phyloP scores from a whole-genome alignment of 257 asterid genomes.

The Capsicum rhomboideum region DNA sequence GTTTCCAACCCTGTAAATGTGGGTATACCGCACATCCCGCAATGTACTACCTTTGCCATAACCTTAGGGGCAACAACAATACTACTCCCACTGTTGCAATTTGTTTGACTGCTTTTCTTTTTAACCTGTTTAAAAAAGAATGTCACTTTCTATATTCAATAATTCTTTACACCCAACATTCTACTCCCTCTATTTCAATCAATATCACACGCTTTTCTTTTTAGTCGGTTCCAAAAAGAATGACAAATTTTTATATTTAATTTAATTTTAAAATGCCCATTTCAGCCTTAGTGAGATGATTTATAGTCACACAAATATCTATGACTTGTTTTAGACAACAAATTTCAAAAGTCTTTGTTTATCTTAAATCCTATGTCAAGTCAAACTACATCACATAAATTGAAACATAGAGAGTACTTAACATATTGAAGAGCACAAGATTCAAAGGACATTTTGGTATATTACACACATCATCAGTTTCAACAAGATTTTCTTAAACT shows the following conservation, averaged over 20 bases:
- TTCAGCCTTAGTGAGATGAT: too few species aligned
- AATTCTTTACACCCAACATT: background rate
- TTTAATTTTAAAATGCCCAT: too few species aligned
- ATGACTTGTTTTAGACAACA: too few species aligned
- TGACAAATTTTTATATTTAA: too few species aligned
- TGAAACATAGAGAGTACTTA: too few species aligned
- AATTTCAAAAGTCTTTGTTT: too few species aligned
- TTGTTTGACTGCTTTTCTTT: background rate
- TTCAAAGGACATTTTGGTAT: background rate
- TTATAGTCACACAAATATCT: too few species aligned
- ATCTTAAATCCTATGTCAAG: too few species aligned
- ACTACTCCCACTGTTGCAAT: background rate
- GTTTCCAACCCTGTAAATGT: background rate
- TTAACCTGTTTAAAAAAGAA: background rate
- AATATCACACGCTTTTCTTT: too few species aligned
- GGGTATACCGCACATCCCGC: background rate
- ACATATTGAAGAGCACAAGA: background rate
- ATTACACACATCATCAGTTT: background rate
- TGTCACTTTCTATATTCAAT: background rate
- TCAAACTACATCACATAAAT: too few species aligned
- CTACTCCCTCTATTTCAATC: too few species aligned
- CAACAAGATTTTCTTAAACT: background rate
- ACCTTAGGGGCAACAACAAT: background rate
- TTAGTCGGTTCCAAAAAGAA: too few species aligned
- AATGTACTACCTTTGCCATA: background rate